Evolutionary conservation across 176 grass and related monocot species (phyloP).

Genomic region (Eleusine indica): DNA sequence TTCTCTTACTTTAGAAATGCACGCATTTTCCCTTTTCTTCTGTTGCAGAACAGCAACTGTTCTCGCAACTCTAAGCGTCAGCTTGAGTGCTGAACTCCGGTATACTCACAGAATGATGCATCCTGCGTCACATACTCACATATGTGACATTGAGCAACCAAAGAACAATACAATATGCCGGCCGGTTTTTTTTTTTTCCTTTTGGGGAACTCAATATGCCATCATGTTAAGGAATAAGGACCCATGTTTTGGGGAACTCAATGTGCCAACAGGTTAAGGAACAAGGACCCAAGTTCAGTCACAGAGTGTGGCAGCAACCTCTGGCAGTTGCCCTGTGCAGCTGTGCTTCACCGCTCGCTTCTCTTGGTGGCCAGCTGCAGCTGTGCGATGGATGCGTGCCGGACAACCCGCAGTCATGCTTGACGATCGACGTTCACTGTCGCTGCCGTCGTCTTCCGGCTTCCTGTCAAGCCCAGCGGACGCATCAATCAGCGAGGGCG

Average conservation of each 20-base stretch:
- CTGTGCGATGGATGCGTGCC: too few relatives aligned
- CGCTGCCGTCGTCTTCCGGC: too few relatives aligned
- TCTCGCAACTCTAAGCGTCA: not conserved
- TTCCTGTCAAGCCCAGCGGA: too few relatives aligned
- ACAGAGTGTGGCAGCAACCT: too few relatives aligned
- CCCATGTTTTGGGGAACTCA: not conserved
- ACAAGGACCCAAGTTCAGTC: not conserved
- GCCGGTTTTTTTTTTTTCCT: too few relatives aligned
- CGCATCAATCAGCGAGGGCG: too few relatives aligned
- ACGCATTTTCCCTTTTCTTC: not conserved
- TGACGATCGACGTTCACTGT: too few relatives aligned
- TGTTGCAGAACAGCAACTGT: not conserved
- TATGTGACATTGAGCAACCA: not conserved
- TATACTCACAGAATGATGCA: not conserved
- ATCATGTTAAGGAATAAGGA: not conserved
- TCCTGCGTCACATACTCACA: too few relatives aligned
- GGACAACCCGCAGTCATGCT: too few relatives aligned
- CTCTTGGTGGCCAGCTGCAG: too few relatives aligned
- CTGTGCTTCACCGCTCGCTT: not conserved
- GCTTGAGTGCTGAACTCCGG: not conserved
- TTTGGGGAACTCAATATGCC: not conserved
- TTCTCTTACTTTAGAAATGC: not conserved
- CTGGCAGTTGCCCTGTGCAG: not conserved
- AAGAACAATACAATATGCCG: not conserved
- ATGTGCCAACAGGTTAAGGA: not conserved